These are phyloP conservation scores for Botryotinia globosa DNA, from an alignment of 2,329 filamentous ascomycete species.

Conservation along the genomic window DNA sequence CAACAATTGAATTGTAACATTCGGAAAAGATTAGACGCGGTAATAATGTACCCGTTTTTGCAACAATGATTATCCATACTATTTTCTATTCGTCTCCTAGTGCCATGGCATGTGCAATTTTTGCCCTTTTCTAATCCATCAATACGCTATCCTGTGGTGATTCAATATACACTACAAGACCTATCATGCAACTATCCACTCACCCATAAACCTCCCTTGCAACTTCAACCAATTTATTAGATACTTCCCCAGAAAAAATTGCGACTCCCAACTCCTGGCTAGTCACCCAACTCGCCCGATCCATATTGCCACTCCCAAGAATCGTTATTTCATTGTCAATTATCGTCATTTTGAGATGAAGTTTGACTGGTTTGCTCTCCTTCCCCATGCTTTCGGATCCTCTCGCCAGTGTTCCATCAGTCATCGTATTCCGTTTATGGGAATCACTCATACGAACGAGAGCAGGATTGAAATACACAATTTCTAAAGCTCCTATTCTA, in stretches of 20 bases:
- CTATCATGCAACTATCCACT: neutral
- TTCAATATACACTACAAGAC: neutral
- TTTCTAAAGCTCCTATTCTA: conserved; percentile 30
- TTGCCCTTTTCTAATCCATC: neutral
- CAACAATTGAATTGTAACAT: neutral
- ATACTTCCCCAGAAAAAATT: conserved; percentile 46
- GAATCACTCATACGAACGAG: neutral
- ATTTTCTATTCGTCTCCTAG: neutral
- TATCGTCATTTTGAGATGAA: conserved; percentile 74
- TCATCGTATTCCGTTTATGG: neutral
- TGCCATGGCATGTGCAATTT: neutral
- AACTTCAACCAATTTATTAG: conserved; percentile 27
- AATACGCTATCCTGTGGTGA: neutral
- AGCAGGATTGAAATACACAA: conserved; percentile 34
- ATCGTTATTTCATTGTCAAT: conserved; percentile 67
- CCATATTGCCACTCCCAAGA: conserved; percentile 79
- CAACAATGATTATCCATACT: neutral
- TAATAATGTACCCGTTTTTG: neutral
- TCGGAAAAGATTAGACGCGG: neutral
- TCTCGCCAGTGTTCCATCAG: neutral
- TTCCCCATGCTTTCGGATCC: neutral
- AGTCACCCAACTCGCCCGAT: conserved; percentile 82
- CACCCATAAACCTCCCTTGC: conserved; percentile 22
- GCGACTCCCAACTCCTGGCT: conserved; percentile 77
- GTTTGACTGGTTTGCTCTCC: conserved; percentile 61